Evolutionary conservation across 148 eudicot genomes (phyloP), one percentile per base, ranked within the genome.

Genomic region (Amaranthus cruentus): DNA sequence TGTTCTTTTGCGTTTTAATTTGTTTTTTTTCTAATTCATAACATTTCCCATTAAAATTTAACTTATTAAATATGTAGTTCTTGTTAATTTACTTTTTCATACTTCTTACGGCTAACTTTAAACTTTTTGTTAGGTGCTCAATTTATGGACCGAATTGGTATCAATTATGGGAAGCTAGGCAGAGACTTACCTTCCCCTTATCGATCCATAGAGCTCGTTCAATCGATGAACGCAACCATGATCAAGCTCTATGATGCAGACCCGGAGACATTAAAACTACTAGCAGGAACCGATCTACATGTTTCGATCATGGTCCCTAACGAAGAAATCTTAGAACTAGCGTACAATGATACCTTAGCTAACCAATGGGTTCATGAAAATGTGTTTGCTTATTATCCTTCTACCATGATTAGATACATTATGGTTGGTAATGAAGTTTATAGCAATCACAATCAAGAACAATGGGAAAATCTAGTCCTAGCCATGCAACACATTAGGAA

Each of bases 361-460:
- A 78, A 83, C 58, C 74, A 79, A 51, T 93, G 97, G 98, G 86
- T 93, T 4, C 76, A 44, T 0, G 79, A 83, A 13, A 89, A 87
- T 63, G 83, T 93, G 47, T 77, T 93, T 0, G 64, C 90, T 3
- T 88, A 86, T 76, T 88, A 89, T 61, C 98, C 98, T 4, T 47
- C 59, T 11, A 91, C 98, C 6, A 80, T 68, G 77, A 88, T 93
- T 56, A 81, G 91, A 18, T 86, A 42, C 75, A 76, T 93, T 11
- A 77, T 93, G 13, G 97, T 93, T 0, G 98, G 97, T 5, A 93
- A 93, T 18, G 97, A 93, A 70, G 85, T 93, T 47, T 79, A 85
- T 6, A 87, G 84, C 11, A 67, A 47, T 79, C 77, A 74, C 63
- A 59, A 83, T 38, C 47, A 68, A 0, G 66, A 72, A 1, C 76